Percentiles rank a stretch among this genome's conserved stretches.
These are phyloP conservation scores for Phytophthora litchii DNA, from an alignment of 352 stramenopile genomes.

Conservation along the genomic window DNA sequence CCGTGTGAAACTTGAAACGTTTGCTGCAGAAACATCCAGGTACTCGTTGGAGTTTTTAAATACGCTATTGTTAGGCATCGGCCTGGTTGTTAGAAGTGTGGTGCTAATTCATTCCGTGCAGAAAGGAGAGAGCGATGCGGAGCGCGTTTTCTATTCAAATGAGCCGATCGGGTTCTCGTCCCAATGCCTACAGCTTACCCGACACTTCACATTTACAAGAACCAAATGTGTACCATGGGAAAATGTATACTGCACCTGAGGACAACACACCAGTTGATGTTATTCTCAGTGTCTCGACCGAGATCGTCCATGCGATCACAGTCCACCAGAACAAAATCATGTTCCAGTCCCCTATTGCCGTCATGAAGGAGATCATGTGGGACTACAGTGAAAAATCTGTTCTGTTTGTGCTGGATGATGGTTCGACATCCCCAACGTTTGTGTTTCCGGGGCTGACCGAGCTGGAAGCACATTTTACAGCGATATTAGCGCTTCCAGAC, in stretches of 20 bases:
- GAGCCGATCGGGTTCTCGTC: constrained; percentile 4
- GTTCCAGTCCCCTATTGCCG: constrained; percentile 44
- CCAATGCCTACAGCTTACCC: constrained; percentile 11
- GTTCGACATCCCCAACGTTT: constrained; percentile 39
- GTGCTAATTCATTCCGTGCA: constrained; percentile 6
- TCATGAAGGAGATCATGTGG: constrained; percentile 72
- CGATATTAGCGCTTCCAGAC: constrained; percentile 33
- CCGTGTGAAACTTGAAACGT: too few species aligned
- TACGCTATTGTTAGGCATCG: constrained; percentile 22
- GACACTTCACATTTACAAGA: constrained; percentile 26
- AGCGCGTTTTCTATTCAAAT: constrained; percentile 9
- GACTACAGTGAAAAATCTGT: constrained; percentile 69
- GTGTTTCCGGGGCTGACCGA: constrained; percentile 49
- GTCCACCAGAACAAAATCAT: constrained; percentile 43
- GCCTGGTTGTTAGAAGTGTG: neutral
- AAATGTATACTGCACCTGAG: constrained; percentile 39
- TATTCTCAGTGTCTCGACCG: constrained; percentile 44
- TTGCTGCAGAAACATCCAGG: constrained; percentile 7
- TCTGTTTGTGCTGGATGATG: constrained; percentile 48
- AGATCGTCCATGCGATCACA: constrained; percentile 45
- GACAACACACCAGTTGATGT: constrained; percentile 35
- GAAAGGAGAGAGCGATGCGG: constrained; percentile 13
- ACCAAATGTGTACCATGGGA: constrained; percentile 48
- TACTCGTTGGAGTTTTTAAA: constrained; percentile 6
- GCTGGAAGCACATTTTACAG: constrained; percentile 52